Percentiles rank a stretch among this genome's conserved stretches.
phyloP scores from a whole-genome alignment of 257 asterid species.

The Petunia axillaris region DNA sequence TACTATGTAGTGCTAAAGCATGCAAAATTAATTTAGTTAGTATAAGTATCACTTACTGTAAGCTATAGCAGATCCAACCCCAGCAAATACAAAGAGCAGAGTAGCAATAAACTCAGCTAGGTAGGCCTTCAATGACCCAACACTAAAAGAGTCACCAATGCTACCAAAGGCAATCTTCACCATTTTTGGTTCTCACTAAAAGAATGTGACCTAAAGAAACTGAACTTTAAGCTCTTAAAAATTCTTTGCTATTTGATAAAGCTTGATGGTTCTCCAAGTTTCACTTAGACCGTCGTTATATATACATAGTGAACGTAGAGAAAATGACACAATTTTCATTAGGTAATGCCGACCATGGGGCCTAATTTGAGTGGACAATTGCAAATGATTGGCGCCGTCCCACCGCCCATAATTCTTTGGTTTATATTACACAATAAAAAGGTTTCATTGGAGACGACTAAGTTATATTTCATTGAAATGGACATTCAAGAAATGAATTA shows the following conservation, averaged over 20 bases:
- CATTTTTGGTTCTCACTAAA: constrained; percentile 37
- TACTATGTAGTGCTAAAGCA: background rate
- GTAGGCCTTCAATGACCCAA: constrained; percentile 50
- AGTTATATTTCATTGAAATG: background rate
- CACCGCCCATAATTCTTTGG: constrained; percentile 46
- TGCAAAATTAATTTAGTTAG: background rate
- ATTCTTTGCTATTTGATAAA: background rate
- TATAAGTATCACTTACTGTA: constrained; percentile 44
- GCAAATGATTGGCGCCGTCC: constrained; percentile 63
- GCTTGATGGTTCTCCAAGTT: constrained; percentile 27
- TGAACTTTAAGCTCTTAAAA: background rate
- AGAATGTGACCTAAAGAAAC: background rate
- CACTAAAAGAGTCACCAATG: constrained; percentile 66
- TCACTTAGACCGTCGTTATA: constrained; percentile 36
- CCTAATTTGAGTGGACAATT: constrained; percentile 32
- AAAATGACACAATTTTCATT: constrained; percentile 21
- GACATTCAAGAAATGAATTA: constrained; percentile 4
- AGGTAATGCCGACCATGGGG: constrained; percentile 55
- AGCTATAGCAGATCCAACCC: constrained; percentile 86
- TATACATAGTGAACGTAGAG: constrained; percentile 33
- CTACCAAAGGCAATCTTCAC: constrained; percentile 72
- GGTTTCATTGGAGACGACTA: background rate
- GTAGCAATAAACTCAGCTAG: constrained; percentile 77
- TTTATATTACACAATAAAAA: background rate
- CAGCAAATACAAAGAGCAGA: constrained; percentile 75